Evolutionary conservation across 2,329 filamentous ascomycete species (phyloP), one percentile per base, ranked within the genome.

Genomic region (Talaromyces sp.): DNA sequence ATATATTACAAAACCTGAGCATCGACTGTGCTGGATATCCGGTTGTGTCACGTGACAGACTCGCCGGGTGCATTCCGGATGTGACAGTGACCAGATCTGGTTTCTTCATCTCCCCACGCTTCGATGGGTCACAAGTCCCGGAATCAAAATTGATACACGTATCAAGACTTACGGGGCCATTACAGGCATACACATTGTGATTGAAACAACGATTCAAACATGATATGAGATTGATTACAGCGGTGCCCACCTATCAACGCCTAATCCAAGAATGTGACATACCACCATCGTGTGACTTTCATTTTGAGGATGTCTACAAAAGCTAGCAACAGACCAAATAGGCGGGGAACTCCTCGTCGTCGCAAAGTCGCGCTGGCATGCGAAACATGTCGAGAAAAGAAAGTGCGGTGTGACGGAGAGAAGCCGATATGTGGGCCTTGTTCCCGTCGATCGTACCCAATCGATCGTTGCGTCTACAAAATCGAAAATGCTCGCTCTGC

Each of bases 361-460:
- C 63, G 62, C 37, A 64, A 66, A 51, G 66, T 76, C n/a, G 63
- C 72, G 1, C 60, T 76, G 6, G 75, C 74, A 13, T 78, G 76
- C 52, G 74, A 77, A 49, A 66, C 71, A 3, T 78, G 76, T 48
- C 65, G 75, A 24, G 69, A 73, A 47, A 70, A 73, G 42, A 77
- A 78, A 55, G 63, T 71, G 4, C 69, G 72, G 1, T 77, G 75
- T 49, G 75, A 78, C 55, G 75, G 75, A 17, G 64, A 49, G n/a
- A 77, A 76, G 56, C 76, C 76, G 20, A 71, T 78, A 11, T 79
- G 76, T 60, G 73, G 70, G n/a, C 70, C 72, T 2, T 78, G 76
- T 47, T 62, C 61, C 37, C 67, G 69, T 11, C 69, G 74, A 11
- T 65, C 64, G 2, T 63, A 72, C 22, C 54, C 57, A 3, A 55